These are phyloP conservation scores for Penicillium polonicum DNA, from an alignment of 2,329 filamentous ascomycete genomes.

Conservation along the genomic window DNA sequence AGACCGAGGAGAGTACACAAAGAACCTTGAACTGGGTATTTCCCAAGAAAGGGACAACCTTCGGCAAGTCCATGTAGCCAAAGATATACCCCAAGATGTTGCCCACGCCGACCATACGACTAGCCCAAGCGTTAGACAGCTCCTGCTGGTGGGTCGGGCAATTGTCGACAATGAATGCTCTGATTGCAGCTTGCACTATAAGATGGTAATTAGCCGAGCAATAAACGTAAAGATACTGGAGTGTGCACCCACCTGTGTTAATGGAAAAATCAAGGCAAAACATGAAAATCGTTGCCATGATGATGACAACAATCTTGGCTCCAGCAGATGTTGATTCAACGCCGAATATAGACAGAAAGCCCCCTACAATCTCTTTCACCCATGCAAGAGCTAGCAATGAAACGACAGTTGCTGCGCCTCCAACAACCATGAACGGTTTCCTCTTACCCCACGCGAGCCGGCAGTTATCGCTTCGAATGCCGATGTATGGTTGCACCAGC, in stretches of 20 bases:
- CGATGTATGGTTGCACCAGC: conserved; percentile 78
- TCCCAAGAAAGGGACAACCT: conserved; percentile 74
- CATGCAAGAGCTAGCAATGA: conserved; percentile 70
- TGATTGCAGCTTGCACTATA: conserved; percentile 70
- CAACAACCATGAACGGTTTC: conserved; percentile 77
- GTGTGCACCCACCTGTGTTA: conserved; percentile 73
- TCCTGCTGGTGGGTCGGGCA: conserved; percentile 92
- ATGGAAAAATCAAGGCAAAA: conserved; percentile 93
- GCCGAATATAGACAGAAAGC: conserved; percentile 68
- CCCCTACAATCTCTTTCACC: conserved; percentile 69
- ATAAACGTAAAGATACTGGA: not conserved
- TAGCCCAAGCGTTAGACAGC: conserved; percentile 90
- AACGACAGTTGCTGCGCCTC: conserved; percentile 64
- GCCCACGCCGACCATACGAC: conserved; percentile 78
- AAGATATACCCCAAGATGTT: conserved; percentile 90
- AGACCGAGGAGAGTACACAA: conserved; percentile 77
- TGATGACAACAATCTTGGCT: conserved; percentile 66
- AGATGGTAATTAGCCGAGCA: conserved; percentile 3
- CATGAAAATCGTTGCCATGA: conserved; percentile 79
- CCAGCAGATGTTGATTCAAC: conserved; percentile 63
- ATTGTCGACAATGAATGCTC: conserved; percentile 82
- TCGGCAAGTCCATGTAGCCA: conserved; percentile 77
- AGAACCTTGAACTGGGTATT: conserved; percentile 90
- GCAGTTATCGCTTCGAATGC: conserved; percentile 77
- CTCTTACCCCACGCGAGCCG: conserved; percentile 72